Conservation (phyloP, 1,139 yeast species). For the Hyphopichia fennica region DNA sequence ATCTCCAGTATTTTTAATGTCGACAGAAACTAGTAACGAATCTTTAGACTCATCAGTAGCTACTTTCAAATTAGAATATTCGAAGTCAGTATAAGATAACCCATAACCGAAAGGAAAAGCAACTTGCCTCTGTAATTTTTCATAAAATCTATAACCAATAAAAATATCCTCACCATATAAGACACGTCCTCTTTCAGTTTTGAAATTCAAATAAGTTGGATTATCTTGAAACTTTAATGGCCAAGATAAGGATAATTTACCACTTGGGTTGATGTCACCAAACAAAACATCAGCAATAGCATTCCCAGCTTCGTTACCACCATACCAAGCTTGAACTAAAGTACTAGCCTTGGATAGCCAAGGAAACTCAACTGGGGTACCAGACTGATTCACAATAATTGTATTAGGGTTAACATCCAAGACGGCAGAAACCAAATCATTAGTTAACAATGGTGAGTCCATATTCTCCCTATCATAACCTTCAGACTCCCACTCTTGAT, state of each 20-base stretch:
- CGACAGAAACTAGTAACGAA: conserved; percentile 23
- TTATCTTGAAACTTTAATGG: conserved; percentile 42
- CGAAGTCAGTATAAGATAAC: conserved; percentile 56
- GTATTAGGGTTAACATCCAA: conserved; percentile 50
- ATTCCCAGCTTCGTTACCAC: conserved; percentile 30
- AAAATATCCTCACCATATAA: conserved; percentile 57
- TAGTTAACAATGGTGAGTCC: conserved; percentile 49
- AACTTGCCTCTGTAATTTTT: conserved; percentile 44
- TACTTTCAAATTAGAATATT: conserved; percentile 15
- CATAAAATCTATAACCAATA: conserved; percentile 62
- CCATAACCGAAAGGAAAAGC: conserved; percentile 65
- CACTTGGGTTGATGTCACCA: conserved; percentile 28
- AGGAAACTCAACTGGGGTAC: conserved; percentile 63
- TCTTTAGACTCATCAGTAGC: conserved; percentile 13
- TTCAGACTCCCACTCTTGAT: conserved; percentile 40
- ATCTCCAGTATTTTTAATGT: conserved; percentile 43
- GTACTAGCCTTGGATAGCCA: conserved; percentile 51
- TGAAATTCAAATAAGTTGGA: conserved; percentile 46
- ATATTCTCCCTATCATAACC: conserved; percentile 35
- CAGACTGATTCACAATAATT: conserved; percentile 58
- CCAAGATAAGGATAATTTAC: conserved; percentile 38
- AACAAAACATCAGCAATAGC: conserved; percentile 25
- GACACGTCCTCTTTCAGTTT: conserved; percentile 47
- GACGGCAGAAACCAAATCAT: conserved; percentile 46
- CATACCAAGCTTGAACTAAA: conserved; percentile 50